Evolutionary conservation across 768 basidiomycete species (phyloP).

Genomic region (Podaxis sp.): DNA sequence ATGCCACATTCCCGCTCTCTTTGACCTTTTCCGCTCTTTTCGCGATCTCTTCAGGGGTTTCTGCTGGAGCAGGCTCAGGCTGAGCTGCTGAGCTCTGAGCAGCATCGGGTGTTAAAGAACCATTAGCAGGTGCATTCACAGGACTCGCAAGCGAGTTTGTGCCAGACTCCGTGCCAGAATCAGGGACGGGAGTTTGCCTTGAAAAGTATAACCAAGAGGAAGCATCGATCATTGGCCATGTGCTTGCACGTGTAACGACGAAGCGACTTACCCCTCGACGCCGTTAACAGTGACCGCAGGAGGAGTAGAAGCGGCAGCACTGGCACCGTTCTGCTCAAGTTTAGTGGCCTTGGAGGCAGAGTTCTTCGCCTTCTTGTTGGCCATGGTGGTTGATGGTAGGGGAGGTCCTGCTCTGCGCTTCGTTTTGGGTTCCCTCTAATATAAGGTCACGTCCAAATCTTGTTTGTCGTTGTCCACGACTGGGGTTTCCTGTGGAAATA

Average conservation of each 20-base stretch:
- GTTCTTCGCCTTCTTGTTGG: conserved; percentile 4
- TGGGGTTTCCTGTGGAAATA: background rate
- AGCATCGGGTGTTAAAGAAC: background rate
- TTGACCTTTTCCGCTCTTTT: conserved; percentile 60
- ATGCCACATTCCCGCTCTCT: conserved; percentile 71
- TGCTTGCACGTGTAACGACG: background rate
- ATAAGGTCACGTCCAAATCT: background rate
- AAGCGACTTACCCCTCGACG: background rate
- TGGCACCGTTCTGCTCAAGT: background rate
- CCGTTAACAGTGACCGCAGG: background rate
- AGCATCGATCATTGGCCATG: background rate
- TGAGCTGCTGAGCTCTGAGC: background rate
- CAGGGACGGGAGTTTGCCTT: background rate
- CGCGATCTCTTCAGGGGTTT: conserved; percentile 30
- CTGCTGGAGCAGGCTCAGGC: background rate
- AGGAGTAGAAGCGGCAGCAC: background rate
- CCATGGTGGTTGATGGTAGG: background rate
- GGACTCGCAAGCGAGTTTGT: background rate
- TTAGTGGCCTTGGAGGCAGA: background rate
- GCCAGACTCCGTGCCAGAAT: background rate
- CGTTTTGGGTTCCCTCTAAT: background rate
- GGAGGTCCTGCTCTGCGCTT: background rate
- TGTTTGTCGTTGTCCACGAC: background rate
- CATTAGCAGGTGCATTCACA: background rate
- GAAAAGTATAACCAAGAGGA: background rate